phyloP scores from a whole-genome alignment of 345 rosid genomes.

The Salix udensis region DNA sequence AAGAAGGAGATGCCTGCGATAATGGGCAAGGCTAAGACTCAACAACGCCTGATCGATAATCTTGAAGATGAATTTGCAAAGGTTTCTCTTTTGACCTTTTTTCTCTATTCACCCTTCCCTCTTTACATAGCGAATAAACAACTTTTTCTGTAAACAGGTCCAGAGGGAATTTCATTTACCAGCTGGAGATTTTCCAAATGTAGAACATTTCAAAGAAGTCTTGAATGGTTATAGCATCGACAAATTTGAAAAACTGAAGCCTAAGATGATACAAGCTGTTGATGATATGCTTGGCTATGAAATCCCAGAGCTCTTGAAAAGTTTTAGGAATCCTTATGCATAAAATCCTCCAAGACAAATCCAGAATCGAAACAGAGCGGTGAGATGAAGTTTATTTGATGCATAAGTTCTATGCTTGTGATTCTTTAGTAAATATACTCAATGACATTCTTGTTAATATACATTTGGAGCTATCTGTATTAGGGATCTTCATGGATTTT shows the following conservation, averaged over 20 bases:
- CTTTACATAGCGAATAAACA: neutral
- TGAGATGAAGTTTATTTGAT: too few relatives aligned
- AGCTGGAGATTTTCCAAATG: constrained; percentile 87
- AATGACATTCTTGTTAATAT: neutral
- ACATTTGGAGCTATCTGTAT: neutral
- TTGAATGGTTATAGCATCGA: constrained; percentile 73
- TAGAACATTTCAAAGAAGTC: constrained; percentile 69
- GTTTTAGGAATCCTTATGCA: constrained; percentile 79
- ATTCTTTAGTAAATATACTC: neutral
- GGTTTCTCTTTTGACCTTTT: constrained; percentile 28
- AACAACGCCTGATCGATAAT: constrained; percentile 74
- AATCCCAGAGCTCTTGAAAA: constrained; percentile 77
- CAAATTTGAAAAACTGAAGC: constrained; percentile 84
- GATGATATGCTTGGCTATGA: constrained; percentile 94
- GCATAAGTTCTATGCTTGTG: neutral
- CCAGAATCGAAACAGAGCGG: neutral
- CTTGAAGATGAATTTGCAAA: constrained; percentile 73
- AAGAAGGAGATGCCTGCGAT: constrained; percentile 94
- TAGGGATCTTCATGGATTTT: neutral
- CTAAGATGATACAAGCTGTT: constrained; percentile 81
- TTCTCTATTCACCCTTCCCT: neutral
- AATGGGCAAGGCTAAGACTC: constrained; percentile 90
- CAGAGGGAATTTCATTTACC: constrained; percentile 84
- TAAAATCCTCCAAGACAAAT: neutral
- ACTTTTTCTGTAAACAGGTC: constrained; percentile 41